Evolutionary conservation across 257 asterid genomes (phyloP).

Genomic region (Verbascum thapsus): DNA sequence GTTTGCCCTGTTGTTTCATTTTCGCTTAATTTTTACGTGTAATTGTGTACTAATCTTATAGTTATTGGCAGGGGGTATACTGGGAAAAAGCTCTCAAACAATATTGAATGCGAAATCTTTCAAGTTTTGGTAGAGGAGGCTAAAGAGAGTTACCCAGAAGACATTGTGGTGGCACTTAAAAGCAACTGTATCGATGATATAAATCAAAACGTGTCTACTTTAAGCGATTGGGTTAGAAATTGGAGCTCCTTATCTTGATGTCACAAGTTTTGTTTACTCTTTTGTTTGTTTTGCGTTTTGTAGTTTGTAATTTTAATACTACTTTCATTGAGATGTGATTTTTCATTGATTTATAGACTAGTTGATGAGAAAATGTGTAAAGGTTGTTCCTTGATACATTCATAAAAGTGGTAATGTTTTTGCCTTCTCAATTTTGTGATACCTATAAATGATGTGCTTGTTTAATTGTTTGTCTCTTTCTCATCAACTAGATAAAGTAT

Average conservation of each 20-base stretch:
- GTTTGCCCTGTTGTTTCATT: not conserved
- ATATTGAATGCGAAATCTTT: slow-evolving; percentile 86
- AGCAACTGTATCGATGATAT: slow-evolving; percentile 67
- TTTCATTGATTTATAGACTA: too few species aligned
- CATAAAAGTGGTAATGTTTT: too few species aligned
- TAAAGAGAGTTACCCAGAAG: slow-evolving; percentile 76
- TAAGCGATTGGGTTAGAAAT: slow-evolving; percentile 64
- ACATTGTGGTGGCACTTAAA: slow-evolving; percentile 61
- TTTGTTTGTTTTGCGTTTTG: not conserved
- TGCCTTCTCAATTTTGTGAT: too few species aligned
- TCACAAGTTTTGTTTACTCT: not conserved
- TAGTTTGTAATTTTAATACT: too few species aligned
- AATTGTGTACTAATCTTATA: not conserved
- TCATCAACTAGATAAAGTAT: too few species aligned
- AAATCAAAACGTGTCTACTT: slow-evolving; percentile 50
- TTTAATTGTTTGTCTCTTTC: too few species aligned
- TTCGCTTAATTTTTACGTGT: not conserved
- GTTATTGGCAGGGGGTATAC: slow-evolving; percentile 68
- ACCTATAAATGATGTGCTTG: too few species aligned
- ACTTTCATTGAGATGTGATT: too few species aligned
- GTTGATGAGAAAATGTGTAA: too few species aligned
- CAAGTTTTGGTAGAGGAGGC: slow-evolving; percentile 91
- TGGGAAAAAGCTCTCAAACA: slow-evolving; percentile 77
- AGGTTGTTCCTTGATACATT: too few species aligned
- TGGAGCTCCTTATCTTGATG: slow-evolving; percentile 53